Evolutionary conservation across 83 land plant species (phyloP).

Genomic region (Thuja plicata): DNA sequence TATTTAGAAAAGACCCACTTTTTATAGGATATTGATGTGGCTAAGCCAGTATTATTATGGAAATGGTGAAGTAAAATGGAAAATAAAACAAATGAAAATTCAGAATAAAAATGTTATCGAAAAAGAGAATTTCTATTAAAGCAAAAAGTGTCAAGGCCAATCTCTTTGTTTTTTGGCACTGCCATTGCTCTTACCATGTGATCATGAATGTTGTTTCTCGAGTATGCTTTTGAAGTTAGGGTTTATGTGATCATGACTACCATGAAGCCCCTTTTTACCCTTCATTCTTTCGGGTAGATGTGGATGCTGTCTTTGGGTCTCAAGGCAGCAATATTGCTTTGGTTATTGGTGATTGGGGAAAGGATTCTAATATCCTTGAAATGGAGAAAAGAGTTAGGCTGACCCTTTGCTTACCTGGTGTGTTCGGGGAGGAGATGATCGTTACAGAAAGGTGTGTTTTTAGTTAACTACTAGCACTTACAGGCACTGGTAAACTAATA

Average conservation of each 20-base stretch:
- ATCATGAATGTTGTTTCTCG: neutral
- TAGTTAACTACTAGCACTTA: too few species aligned
- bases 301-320: neutral
- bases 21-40: neutral
- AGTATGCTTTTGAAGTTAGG: neutral
- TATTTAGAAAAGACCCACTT: neutral
- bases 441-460: too few species aligned
- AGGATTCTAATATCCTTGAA: neutral
- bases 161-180: neutral
- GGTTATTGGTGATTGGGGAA: neutral
- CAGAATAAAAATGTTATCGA: neutral
- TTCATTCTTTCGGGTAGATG: neutral
- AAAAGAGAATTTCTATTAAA: neutral
- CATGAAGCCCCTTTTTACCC: neutral
- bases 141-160: neutral
- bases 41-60: neutral
- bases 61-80: neutral
- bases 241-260: neutral
- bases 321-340: neutral
- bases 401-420: neutral
- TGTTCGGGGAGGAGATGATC: too few species aligned
- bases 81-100: neutral
- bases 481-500: too few species aligned
- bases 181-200: neutral
- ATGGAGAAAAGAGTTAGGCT: neutral